A percentile compares a stretch with the other conserved stretches of the same genome.
Evolutionary conservation across 2,329 filamentous ascomycete species (phyloP).

Genomic region (Lasiodiplodia gonubiensis): DNA sequence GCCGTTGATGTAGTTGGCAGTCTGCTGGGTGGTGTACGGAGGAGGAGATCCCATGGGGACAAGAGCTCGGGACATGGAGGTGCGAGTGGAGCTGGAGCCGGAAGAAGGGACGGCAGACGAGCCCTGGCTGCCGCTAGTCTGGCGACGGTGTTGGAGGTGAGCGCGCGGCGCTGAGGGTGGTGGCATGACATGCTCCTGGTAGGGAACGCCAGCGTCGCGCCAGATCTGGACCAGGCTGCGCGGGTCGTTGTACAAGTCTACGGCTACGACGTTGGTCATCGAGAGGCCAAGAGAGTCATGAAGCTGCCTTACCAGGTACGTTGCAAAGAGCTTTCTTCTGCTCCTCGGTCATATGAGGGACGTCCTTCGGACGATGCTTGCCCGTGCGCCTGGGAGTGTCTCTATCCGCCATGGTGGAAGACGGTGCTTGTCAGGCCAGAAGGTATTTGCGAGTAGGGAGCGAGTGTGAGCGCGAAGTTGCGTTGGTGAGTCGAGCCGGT

Average conservation of each 20-base stretch:
- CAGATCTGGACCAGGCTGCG: conserved; percentile 22
- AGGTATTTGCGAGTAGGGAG: background rate
- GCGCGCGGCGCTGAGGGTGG: background rate
- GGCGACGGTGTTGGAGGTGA: background rate
- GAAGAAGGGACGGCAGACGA: background rate
- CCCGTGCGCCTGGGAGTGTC: background rate
- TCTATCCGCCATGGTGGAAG: background rate
- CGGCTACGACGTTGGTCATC: background rate
- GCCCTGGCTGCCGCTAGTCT: background rate
- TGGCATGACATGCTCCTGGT: background rate
- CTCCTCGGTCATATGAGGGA: conserved; percentile 6
- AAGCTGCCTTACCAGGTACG: background rate
- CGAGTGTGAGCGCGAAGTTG: background rate
- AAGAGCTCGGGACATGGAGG: background rate
- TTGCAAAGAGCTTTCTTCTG: conserved; percentile 1
- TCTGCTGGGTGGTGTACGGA: background rate
- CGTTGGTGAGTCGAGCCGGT: background rate
- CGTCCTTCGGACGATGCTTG: background rate
- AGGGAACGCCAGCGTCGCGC: background rate
- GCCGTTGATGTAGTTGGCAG: background rate
- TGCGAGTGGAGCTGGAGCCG: background rate
- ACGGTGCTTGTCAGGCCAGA: background rate
- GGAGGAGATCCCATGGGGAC: background rate
- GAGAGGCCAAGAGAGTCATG: no score
- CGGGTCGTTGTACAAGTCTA: conserved; percentile 19